Percentiles rank a stretch among this genome's conserved stretches.
Conservation (phyloP, 768 basidiomycete genomes). For the Paxillus ammoniavirescens region DNA sequence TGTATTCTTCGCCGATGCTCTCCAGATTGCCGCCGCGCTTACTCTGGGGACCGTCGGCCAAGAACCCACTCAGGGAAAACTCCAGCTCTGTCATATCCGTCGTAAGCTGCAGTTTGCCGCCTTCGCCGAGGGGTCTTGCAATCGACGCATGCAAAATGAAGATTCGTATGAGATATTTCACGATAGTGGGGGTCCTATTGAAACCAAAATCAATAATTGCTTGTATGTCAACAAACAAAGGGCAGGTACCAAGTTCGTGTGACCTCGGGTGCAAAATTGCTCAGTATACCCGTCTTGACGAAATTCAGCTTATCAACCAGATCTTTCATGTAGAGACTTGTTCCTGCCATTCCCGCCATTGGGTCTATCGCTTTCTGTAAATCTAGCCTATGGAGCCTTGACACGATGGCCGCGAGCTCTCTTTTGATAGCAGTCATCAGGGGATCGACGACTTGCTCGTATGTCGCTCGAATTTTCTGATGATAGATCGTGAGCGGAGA, state of each 20-base stretch:
- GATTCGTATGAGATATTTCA: constrained; percentile 75
- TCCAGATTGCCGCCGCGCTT: constrained; percentile 70
- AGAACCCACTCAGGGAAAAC: constrained; percentile 83
- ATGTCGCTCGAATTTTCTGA: constrained; percentile 34
- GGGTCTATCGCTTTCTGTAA: constrained; percentile 73
- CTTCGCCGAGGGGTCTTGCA: constrained; percentile 85
- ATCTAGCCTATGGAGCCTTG: constrained; percentile 82
- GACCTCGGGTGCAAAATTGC: constrained; percentile 71
- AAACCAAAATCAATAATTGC: constrained; percentile 1
- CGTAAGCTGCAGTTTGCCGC: constrained; percentile 90
- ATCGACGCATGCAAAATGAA: constrained; percentile 96
- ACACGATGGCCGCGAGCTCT: constrained; percentile 77
- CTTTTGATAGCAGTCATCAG: constrained; percentile 68
- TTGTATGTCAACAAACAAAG: background rate
- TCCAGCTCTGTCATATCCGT: constrained; percentile 97
- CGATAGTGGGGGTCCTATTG: constrained; percentile 61
- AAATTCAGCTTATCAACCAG: constrained; percentile 80
- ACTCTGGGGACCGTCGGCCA: constrained; percentile 53
- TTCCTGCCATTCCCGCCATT: constrained; percentile 45
- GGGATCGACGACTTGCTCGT: constrained; percentile 60
- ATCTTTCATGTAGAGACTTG: constrained; percentile 83
- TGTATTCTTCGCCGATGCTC: constrained; percentile 84
- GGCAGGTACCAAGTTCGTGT: constrained; percentile 64
- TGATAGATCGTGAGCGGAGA: background rate
- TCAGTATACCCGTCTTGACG: constrained; percentile 77